These are phyloP conservation scores for Penicillium sp. DNA, from an alignment of 2,329 filamentous ascomycete species.

Conservation along the genomic window DNA sequence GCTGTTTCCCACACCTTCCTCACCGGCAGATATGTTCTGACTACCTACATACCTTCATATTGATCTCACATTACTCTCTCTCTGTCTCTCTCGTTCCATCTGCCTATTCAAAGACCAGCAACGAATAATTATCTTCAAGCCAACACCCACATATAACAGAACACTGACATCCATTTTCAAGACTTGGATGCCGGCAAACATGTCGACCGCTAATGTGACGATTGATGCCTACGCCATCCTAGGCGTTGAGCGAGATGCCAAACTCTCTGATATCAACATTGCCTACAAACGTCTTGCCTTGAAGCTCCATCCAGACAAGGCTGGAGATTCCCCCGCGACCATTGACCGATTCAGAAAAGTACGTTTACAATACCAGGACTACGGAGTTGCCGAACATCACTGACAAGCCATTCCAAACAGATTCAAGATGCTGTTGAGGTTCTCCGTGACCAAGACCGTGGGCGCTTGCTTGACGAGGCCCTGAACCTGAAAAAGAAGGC, in stretches of 20 bases:
- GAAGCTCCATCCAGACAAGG: conserved; percentile 38
- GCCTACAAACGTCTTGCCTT: conserved; percentile 39
- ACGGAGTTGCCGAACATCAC: not conserved
- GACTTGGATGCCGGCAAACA: not conserved
- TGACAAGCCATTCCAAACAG: conserved; percentile 17
- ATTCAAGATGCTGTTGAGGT: conserved; percentile 36
- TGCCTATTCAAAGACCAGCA: not conserved
- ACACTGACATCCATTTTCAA: not conserved
- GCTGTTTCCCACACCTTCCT: conserved; percentile 2
- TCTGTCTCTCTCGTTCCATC: not conserved
- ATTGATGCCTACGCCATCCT: conserved; percentile 32
- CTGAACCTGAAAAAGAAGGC: not conserved
- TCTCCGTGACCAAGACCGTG: conserved; percentile 32
- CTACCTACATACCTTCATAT: not conserved
- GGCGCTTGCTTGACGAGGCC: conserved; percentile 15
- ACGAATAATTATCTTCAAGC: not conserved
- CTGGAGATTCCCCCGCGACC: conserved; percentile 12
- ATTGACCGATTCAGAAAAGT: conserved; percentile 28
- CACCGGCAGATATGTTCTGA: not conserved
- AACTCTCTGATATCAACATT: conserved; percentile 33
- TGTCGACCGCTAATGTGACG: conserved; percentile 4
- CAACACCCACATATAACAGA: not conserved
- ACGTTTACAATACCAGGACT: not conserved
- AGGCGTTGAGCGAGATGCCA: conserved; percentile 27
- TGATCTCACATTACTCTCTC: not conserved